phyloP scores from a whole-genome alignment of 2,329 filamentous ascomycete genomes.

The Geosmithia flava region DNA sequence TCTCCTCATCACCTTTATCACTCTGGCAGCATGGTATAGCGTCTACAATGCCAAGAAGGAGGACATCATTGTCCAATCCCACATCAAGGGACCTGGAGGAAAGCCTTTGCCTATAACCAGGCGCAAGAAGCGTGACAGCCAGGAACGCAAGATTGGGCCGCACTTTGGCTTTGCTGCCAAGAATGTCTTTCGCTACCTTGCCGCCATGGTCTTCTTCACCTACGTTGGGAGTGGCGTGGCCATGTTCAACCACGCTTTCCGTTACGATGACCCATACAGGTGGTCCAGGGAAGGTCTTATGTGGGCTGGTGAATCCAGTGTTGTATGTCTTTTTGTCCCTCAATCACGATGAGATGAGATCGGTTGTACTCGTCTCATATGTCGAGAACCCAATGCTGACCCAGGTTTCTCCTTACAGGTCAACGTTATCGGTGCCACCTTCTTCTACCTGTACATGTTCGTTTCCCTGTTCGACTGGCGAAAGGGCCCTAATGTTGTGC shows the following conservation, averaged over 20 bases:
- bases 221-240: constrained; percentile 65
- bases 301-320: constrained; percentile 69
- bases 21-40: constrained; percentile 38
- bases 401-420: constrained; percentile 40
- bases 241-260: constrained; percentile 63
- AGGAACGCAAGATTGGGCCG: constrained; percentile 28
- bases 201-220: constrained; percentile 56
- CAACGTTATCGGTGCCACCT: constrained; percentile 73
- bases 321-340: constrained; percentile 40
- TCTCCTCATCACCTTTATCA: constrained; percentile 39
- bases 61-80: constrained; percentile 32
- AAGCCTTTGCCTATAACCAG: constrained; percentile 68
- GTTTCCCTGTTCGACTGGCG: constrained; percentile 78
- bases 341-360: not conserved
- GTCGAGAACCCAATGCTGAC: constrained; percentile 1
- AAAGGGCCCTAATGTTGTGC: constrained; percentile 67
- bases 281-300: constrained; percentile 31
- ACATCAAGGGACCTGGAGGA: constrained; percentile 66
- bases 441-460: constrained; percentile 75
- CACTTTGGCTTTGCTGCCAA: constrained; percentile 57
- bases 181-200: constrained; percentile 63
- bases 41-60: constrained; percentile 36
- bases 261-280: constrained; percentile 21
- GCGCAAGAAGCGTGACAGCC: constrained; percentile 36
- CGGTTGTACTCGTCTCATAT: not conserved